These are phyloP conservation scores for Crithidia fasciculata DNA, from an alignment of 208 protist genomes.

Conservation along the genomic window DNA sequence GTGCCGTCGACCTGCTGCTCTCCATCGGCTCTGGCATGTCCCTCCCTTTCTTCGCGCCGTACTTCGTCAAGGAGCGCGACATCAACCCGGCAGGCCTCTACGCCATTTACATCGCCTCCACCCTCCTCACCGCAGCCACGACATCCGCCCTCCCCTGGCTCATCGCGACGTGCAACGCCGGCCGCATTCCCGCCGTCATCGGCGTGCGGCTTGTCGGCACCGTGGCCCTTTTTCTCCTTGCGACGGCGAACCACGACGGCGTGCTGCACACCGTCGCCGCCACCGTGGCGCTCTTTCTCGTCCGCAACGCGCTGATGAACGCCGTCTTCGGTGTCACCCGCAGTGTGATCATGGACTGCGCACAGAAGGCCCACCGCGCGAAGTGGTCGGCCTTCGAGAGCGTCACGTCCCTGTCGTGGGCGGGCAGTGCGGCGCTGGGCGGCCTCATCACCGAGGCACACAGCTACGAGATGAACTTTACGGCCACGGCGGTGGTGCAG, in stretches of 20 bases:
- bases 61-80: slow-evolving; percentile 34
- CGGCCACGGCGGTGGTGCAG: slow-evolving; percentile 59
- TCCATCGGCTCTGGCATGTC: slow-evolving; percentile 63
- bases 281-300: slow-evolving; percentile 39
- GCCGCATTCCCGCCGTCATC: slow-evolving; percentile 45
- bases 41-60: slow-evolving; percentile 52
- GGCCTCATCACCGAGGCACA: slow-evolving; percentile 46
- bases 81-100: slow-evolving; percentile 41
- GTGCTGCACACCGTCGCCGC: slow-evolving; percentile 5
- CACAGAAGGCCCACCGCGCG: slow-evolving; percentile 31
- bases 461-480: slow-evolving; percentile 55
- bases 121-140: slow-evolving; percentile 28
- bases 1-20: slow-evolving; percentile 48
- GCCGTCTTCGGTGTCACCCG: slow-evolving; percentile 59
- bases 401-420: slow-evolving; percentile 67
- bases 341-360: slow-evolving; percentile 78
- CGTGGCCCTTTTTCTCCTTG: slow-evolving; percentile 31
- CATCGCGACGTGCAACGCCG: slow-evolving; percentile 4
- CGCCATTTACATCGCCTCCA: slow-evolving; percentile 42
- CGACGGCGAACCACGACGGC: background rate
- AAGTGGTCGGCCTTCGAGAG: slow-evolving; percentile 78
- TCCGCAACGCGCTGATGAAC: slow-evolving; percentile 74
- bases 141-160: slow-evolving; percentile 33
- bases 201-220: slow-evolving; percentile 44
- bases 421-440: slow-evolving; percentile 64